Evolutionary conservation across 805 yeast genomes (phyloP).

Genomic region (Kodamaea sagamina): DNA sequence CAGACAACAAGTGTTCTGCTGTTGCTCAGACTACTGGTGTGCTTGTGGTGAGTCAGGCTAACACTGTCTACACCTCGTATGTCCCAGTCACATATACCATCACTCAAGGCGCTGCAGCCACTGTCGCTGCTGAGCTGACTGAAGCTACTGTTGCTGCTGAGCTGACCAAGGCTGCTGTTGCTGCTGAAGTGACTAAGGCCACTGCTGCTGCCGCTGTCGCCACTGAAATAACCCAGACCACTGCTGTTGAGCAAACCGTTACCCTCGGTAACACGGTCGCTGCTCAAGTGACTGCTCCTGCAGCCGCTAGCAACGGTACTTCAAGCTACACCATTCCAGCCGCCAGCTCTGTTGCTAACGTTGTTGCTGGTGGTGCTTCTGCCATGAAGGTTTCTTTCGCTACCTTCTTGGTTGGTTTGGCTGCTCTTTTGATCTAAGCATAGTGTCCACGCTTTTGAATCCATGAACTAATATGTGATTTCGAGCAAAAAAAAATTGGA

Average conservation of each 20-base stretch:
- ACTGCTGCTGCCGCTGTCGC: not conserved
- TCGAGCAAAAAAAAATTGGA: slow-evolving; percentile 3
- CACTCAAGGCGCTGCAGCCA: slow-evolving; percentile 15
- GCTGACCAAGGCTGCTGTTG: not conserved
- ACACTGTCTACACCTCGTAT: slow-evolving; percentile 35
- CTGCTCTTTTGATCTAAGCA: slow-evolving; percentile 11
- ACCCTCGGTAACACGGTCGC: not conserved
- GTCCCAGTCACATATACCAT: slow-evolving; percentile 29
- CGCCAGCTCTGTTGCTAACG: slow-evolving; percentile 2
- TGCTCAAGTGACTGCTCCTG: slow-evolving; percentile 1
- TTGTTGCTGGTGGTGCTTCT: slow-evolving; percentile 13
- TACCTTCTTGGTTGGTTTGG: slow-evolving; percentile 13
- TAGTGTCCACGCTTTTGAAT: not conserved
- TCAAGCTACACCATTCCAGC: not conserved
- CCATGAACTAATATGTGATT: slow-evolving; percentile 5
- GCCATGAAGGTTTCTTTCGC: slow-evolving; percentile 12
- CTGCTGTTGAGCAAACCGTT: too few relatives aligned
- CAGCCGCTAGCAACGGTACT: not conserved
- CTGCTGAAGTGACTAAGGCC: not conserved
- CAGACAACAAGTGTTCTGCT: slow-evolving; percentile 33
- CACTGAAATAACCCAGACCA: too few relatives aligned
- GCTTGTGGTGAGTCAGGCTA: slow-evolving; percentile 33
- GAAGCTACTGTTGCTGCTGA: not conserved
- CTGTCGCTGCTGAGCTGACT: not conserved
- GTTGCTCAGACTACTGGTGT: slow-evolving; percentile 34